Conservation (phyloP, 2,329 filamentous ascomycete genomes). For the Tympanopsis confertula region DNA sequence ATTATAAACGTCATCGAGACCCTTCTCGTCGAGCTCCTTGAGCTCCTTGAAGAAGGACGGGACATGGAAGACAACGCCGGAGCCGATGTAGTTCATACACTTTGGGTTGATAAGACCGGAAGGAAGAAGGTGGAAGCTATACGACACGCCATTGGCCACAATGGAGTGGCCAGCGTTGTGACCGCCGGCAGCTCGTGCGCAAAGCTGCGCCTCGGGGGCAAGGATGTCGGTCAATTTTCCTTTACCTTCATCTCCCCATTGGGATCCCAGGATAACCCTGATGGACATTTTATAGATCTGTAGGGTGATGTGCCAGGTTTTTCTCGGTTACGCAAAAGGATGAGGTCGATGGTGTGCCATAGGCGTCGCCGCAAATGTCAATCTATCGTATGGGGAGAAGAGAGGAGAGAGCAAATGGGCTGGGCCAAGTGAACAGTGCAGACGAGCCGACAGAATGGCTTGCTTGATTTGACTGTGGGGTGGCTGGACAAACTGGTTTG, state of each 20-base stretch:
- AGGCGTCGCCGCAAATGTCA: too few relatives aligned
- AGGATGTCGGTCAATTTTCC: constrained; percentile 24
- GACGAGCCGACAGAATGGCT: too few relatives aligned
- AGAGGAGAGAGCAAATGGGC: too few relatives aligned
- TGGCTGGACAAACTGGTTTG: too few relatives aligned
- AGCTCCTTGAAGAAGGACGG: constrained; percentile 58
- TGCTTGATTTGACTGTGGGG: too few relatives aligned
- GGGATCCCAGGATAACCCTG: constrained; percentile 22
- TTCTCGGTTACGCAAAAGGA: too few relatives aligned
- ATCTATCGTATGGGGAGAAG: too few relatives aligned
- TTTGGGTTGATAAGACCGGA: constrained; percentile 62
- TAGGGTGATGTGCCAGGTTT: too few relatives aligned
- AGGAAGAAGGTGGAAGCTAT: constrained; percentile 50
- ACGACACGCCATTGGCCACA: constrained; percentile 24
- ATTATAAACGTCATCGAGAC: constrained; percentile 38
- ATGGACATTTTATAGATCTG: too few relatives aligned
- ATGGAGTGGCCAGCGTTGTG: constrained; percentile 26
- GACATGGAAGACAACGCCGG: constrained; percentile 56
- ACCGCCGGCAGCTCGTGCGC: constrained; percentile 19
- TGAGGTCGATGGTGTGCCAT: too few relatives aligned
- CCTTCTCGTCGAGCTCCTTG: constrained; percentile 45
- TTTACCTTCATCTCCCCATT: constrained; percentile 24
- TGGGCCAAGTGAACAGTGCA: too few relatives aligned
- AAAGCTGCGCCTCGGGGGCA: constrained; percentile 16
- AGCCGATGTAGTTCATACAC: constrained; percentile 65